Evolutionary conservation across 2,329 filamentous ascomycete genomes (phyloP).

Genomic region (Orbilia oligospora): DNA sequence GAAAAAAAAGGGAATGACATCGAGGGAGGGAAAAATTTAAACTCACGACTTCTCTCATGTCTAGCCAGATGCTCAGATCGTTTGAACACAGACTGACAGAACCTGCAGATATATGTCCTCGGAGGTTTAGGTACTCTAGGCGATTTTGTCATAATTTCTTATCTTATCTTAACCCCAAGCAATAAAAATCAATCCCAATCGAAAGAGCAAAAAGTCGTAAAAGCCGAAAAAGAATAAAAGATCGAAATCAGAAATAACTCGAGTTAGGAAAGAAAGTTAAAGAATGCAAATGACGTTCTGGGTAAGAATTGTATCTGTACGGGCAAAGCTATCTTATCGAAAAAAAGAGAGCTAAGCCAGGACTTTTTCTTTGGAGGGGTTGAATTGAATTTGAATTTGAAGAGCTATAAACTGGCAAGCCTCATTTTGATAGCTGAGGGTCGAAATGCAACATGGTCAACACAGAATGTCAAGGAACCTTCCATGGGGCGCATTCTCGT

Average conservation of each 20-base stretch:
- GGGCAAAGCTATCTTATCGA: constrained; percentile 49
- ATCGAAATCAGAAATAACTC: too few species aligned
- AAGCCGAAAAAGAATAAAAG: too few species aligned
- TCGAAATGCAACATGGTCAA: constrained; percentile 52
- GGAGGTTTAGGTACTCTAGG: constrained; percentile 58
- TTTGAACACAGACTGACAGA: constrained; percentile 60
- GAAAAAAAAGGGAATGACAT: constrained; percentile 2
- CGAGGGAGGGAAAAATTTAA: neutral
- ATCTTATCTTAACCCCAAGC: too few species aligned
- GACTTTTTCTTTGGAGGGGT: constrained; percentile 36
- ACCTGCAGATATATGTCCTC: constrained; percentile 60
- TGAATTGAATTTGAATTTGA: neutral
- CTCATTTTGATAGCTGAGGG: neutral
- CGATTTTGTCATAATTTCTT: constrained; percentile 50
- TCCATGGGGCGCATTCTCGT: neutral
- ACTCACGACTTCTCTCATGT: constrained; percentile 60
- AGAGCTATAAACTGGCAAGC: constrained; percentile 16
- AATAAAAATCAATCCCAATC: neutral
- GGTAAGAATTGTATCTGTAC: neutral
- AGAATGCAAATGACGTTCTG: constrained; percentile 25
- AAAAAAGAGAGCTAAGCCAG: constrained; percentile 11
- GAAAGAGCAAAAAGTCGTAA: neutral
- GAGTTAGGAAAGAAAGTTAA: neutral
- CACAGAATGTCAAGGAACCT: constrained; percentile 27
- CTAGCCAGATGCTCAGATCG: constrained; percentile 58